Percentiles rank a stretch among this genome's conserved stretches.
Evolutionary conservation across 1,284 basidiomycete species (phyloP).

Genomic region (Cutaneotrichosporon mucoides): DNA sequence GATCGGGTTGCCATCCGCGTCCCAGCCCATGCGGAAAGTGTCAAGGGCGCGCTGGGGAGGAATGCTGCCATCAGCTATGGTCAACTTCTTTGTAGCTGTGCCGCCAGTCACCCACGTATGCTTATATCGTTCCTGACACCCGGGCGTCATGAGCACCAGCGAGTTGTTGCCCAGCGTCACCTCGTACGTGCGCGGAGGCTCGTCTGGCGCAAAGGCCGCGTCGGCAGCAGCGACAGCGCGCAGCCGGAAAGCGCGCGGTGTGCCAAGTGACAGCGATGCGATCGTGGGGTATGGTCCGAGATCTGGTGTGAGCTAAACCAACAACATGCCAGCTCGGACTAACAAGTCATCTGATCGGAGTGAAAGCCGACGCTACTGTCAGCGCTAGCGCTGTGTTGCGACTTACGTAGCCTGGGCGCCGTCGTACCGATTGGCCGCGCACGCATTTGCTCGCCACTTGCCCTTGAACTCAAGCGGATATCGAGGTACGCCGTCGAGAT

Average conservation of each 20-base stretch:
- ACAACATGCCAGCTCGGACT: constrained; percentile 25
- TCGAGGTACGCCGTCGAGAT: constrained; percentile 60
- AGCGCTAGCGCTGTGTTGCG: neutral
- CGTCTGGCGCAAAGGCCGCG: constrained; percentile 54
- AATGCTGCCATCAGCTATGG: constrained; percentile 46
- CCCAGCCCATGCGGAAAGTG: constrained; percentile 62
- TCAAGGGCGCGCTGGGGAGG: constrained; percentile 73
- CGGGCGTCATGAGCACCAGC: constrained; percentile 87
- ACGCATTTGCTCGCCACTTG: constrained; percentile 80
- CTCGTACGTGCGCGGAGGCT: constrained; percentile 68
- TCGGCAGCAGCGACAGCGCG: constrained; percentile 49
- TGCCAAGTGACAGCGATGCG: constrained; percentile 85
- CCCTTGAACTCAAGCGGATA: constrained; percentile 72
- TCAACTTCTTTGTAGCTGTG: no score
- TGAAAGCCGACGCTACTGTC: constrained; percentile 71
- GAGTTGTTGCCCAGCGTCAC: constrained; percentile 79
- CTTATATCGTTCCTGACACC: constrained; percentile 84
- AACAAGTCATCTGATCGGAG: constrained; percentile 56
- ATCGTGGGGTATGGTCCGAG: constrained; percentile 90
- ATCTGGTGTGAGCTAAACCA: constrained; percentile 47
- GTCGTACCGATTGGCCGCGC: constrained; percentile 83
- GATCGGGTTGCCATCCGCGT: constrained; percentile 25
- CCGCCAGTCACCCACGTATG: constrained; percentile 41
- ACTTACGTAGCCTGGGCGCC: constrained; percentile 63
- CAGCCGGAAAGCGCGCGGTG: constrained; percentile 68